Evolutionary conservation across 1,139 yeast species (phyloP).

Genomic region (Hyphopichia wangnamkhiaoensis): DNA sequence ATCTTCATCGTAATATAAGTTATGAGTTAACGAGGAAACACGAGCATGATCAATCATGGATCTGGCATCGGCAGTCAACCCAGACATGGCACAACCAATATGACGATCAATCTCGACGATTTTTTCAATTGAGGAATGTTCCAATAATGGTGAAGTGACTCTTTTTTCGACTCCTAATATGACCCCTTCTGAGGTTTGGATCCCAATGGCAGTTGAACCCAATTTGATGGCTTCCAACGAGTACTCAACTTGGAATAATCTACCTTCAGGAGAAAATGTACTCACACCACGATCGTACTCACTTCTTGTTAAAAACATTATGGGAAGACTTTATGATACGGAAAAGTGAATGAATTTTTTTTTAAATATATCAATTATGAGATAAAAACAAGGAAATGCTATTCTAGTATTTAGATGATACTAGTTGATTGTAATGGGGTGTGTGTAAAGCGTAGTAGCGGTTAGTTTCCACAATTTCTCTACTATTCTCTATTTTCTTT

Average conservation of each 20-base stretch:
- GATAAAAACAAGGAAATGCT: conserved; percentile 3
- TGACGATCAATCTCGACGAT: conserved; percentile 93
- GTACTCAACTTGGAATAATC: conserved; percentile 97
- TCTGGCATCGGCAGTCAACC: conserved; percentile 97
- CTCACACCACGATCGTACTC: conserved; percentile 99
- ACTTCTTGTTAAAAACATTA: conserved; percentile 98
- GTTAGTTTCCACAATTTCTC: neutral
- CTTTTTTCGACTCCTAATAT: conserved; percentile 96
- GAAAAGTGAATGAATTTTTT: too few species aligned
- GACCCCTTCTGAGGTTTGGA: conserved; percentile 95
- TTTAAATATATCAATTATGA: neutral
- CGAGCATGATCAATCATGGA: conserved; percentile 99
- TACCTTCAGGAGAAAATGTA: conserved; percentile 98
- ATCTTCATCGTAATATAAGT: conserved; percentile 87
- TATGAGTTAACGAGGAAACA: conserved; percentile 85
- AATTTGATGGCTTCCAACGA: conserved; percentile 95
- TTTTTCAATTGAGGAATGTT: conserved; percentile 91
- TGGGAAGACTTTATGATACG: too few species aligned
- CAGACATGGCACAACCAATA: conserved; percentile 98
- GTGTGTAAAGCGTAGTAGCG: neutral
- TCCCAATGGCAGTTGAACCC: conserved; percentile 98
- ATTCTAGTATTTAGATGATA: too few species aligned
- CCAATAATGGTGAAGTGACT: conserved; percentile 89
- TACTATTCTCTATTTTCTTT: too few species aligned
- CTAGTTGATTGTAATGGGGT: neutral